A percentile compares a stretch with the other conserved stretches of the same genome.
Evolutionary conservation across 768 basidiomycete genomes (phyloP).

Genomic region (Xerocomellus dryophilus): DNA sequence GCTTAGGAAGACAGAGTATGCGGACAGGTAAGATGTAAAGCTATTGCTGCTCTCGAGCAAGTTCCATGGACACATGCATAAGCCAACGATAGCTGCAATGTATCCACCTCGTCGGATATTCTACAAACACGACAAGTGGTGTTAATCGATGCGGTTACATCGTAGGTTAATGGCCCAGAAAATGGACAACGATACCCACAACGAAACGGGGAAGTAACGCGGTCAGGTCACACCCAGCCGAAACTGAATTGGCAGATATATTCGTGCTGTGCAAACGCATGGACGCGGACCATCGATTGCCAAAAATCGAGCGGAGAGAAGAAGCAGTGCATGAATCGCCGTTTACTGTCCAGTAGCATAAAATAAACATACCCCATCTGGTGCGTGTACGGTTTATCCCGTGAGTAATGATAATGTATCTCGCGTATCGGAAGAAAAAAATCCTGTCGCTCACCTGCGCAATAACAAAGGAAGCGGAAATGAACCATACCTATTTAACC

Average conservation of each 20-base stretch:
- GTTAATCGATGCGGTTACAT: neutral
- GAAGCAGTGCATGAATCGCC: constrained; percentile 12
- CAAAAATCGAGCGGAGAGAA: constrained; percentile 2
- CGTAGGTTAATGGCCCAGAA: neutral
- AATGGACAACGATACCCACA: constrained; percentile 35
- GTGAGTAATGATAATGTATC: constrained; percentile 9
- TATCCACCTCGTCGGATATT: constrained; percentile 86
- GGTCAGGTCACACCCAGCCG: constrained; percentile 80
- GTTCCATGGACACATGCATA: constrained; percentile 78
- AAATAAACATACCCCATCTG: constrained; percentile 29
- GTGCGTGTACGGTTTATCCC: neutral
- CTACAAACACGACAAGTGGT: constrained; percentile 28
- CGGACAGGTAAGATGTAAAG: constrained; percentile 79
- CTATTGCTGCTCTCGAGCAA: constrained; percentile 67
- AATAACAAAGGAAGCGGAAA: constrained; percentile 73
- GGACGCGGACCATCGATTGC: constrained; percentile 3
- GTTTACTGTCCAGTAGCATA: constrained; percentile 8
- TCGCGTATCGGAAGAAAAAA: neutral
- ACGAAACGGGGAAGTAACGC: constrained; percentile 75
- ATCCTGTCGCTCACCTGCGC: constrained; percentile 48
- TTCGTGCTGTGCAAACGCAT: constrained; percentile 50
- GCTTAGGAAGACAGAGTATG: constrained; percentile 77
- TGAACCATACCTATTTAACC: constrained; percentile 65
- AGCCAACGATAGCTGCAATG: constrained; percentile 72
- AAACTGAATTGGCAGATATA: constrained; percentile 80